Evolutionary conservation across 2,329 filamentous ascomycete species (phyloP), one percentile per base, ranked within the genome.

Genomic region (Zasmidium angulare): DNA sequence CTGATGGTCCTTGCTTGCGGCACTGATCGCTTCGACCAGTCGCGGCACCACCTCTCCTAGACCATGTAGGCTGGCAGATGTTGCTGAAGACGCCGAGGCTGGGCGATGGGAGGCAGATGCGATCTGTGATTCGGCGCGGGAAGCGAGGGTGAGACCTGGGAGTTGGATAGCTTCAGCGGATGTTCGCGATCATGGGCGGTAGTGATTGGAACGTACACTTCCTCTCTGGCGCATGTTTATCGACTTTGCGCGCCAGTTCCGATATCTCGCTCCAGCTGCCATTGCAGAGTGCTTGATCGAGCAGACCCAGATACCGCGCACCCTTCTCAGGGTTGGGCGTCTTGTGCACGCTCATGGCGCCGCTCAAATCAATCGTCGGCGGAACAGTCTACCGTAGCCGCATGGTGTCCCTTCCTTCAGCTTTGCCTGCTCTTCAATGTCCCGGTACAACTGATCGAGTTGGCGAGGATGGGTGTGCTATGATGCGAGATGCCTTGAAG

Each of bases 191-290:
- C 56, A 59, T 53, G 47, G 50, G 60, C 58, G 64, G 56, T 55
- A 56, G 10, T 31, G n/a, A 1, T 23, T 21, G 6, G 48, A 20
- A 14, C 85, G 69, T 88, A 97, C 93, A 96, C 77, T 85, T 85
- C 75, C 90, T 86, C 62, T 90, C 85, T 46, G 92, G 89, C 68
- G 92, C 90, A 83, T 99, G 93, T 77, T 99, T 98, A 71, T 89
- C 89, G 71, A 98, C 84, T 78, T 99, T 99, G 74, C 93, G 87
- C 69, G 95, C 88, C 64, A 96, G 84, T 78, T 98, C 93, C 23
- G 91, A 90, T 26, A 98, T 84, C 26, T 90, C 86, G 66, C 86
- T 82, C 95, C 95, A 99, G 74, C 87, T 88, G 54, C 89, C 92
- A 70, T 93, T 87, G 76, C 91, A 96, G 71, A 95, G 89, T 66